Base-by-base conservation (phyloP, 176 grass and related monocot species). In the Avena eriantha region DNA sequence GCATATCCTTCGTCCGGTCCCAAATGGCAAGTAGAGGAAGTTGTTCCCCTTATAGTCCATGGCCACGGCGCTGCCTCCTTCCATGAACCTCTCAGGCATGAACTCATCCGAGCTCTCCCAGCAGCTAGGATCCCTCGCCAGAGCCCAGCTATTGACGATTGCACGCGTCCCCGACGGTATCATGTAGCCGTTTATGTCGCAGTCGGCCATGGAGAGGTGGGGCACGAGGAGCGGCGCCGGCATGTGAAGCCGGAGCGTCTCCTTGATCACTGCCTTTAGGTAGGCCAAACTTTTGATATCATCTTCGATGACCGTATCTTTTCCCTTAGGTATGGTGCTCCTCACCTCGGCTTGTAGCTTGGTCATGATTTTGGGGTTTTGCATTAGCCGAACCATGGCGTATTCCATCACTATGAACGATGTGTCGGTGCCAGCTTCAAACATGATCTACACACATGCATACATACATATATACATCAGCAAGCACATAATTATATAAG, bases 371-470 rank as follows among this genome's bases (percentile, higher is more conserved):
- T 70, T 35, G 3, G 68, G 68, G 3, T 43, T 70, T 43, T 43
- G 68, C 35, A 70, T 43, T 18, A 70, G 68, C 68, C 18, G 35
- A 43, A 12, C 82, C 90, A 89, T 92, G 5, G 63, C 83, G 72
- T 79, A 86, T 56, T 89, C 90, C 8, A 92, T 41, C 45, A 83
- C 85, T 31, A 87, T 55, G 3, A 50, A 83, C 18, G 86, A 79
- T 49, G 86, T 86, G 35, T 89, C 83, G 8, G 79, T 89, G 64
- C 90, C 90, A 34, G 77, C 90, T 21, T 39, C 71, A 39, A 89
- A 86, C 83, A 92, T 86, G 41, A 69, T 39, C 66, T 69, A 35
- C 33, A 69, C 9, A 19, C 33, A 69, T 69, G 9, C 16, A 69
- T 35, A 68, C 15, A 41, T 41, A 41, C 5, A 41, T 41, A 41